Conservation (phyloP, 2,329 filamentous ascomycete species). For the Fusarium solani-melongenae region DNA sequence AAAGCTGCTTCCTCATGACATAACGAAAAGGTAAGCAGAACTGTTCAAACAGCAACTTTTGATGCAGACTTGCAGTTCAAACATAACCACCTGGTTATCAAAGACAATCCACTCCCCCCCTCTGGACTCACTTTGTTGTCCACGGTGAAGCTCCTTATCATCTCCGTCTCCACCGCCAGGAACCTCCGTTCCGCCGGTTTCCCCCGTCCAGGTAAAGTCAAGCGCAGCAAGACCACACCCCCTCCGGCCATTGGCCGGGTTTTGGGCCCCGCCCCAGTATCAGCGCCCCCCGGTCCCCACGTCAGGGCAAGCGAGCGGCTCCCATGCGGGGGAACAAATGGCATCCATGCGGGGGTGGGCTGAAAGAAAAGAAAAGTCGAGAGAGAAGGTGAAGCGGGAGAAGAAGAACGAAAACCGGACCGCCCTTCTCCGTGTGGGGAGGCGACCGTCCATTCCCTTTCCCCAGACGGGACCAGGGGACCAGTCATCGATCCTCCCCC, state of each 20-base stretch:
- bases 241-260: slow-evolving; percentile 17
- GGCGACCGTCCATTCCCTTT: slow-evolving; percentile 1
- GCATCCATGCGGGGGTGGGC: slow-evolving; percentile 37
- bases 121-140: neutral
- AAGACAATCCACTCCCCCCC: neutral
- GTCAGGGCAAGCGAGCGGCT: slow-evolving; percentile 34
- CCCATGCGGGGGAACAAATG: slow-evolving; percentile 38
- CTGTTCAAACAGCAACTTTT: neutral
- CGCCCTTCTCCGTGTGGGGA: slow-evolving; percentile 4
- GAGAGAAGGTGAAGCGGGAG: neutral
- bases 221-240: slow-evolving; percentile 18
- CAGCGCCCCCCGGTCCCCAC: neutral
- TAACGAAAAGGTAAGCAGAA: slow-evolving; percentile 15
- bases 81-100: neutral
- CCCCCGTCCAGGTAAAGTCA: slow-evolving; percentile 6
- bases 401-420: slow-evolving; percentile 1
- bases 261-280: neutral
- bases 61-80: neutral
- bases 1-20: slow-evolving; percentile 31
- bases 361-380: slow-evolving; percentile 9
- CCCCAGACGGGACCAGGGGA: slow-evolving; percentile 23
- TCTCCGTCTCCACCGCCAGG: slow-evolving; percentile 23
- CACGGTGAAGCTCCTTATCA: slow-evolving; percentile 10
- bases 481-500: slow-evolving; percentile 6
- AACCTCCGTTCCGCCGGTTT: slow-evolving; percentile 33